phyloP scores from a whole-genome alignment of 202 grass and related monocot species.

The Carex arenaria region DNA sequence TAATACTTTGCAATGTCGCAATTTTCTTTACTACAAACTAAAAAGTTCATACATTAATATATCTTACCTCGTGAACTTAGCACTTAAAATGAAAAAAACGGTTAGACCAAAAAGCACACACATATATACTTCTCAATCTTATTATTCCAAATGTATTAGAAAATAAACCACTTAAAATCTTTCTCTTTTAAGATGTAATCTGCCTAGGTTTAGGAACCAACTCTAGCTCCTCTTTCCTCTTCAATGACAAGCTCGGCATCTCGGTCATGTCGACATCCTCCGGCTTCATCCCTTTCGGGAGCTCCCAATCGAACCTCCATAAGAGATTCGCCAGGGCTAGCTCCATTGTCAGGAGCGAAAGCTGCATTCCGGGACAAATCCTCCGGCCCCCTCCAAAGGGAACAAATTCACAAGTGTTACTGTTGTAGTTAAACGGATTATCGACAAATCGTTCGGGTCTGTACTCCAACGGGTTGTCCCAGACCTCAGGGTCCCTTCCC shows the following conservation, averaged over 20 bases:
- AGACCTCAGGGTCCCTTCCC: constrained; percentile 54
- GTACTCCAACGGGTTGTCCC: constrained; percentile 43
- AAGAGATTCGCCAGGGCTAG: constrained; percentile 12
- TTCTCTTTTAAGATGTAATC: background rate
- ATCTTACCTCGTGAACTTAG: background rate
- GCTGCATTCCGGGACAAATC: constrained; percentile 27
- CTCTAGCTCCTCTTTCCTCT: constrained; percentile 12
- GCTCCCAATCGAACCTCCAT: constrained; percentile 21
- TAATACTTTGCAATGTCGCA: background rate
- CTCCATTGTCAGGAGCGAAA: constrained; percentile 3
- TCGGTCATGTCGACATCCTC: constrained; percentile 27
- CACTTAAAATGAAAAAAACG: background rate
- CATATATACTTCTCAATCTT: background rate
- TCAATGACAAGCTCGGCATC: constrained; percentile 19
- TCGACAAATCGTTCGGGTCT: constrained; percentile 18
- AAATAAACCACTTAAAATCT: background rate
- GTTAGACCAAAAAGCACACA: background rate
- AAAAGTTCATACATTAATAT: background rate
- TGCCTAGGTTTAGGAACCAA: constrained; percentile 10
- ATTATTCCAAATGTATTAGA: background rate
- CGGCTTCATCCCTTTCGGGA: constrained; percentile 15
- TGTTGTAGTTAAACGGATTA: constrained; percentile 3
- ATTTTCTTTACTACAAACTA: too few relatives aligned
- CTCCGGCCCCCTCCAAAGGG: constrained; percentile 25
- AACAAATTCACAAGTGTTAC: background rate